Base-by-base conservation (phyloP, 192 early-diverging fungal species). In the Backusella parvicylindrica region DNA sequence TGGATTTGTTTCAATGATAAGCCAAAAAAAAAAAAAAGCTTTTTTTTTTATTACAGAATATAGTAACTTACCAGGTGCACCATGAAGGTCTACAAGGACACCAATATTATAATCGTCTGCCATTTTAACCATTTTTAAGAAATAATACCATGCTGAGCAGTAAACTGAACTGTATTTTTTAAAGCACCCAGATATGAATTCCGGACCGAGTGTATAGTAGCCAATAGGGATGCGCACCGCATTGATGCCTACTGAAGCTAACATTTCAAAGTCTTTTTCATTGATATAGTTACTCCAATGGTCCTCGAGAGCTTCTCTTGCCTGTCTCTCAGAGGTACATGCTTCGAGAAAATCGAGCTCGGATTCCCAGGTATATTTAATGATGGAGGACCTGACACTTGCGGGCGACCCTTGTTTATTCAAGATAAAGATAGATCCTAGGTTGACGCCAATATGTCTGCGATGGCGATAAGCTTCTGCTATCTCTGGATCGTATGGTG, bases 171-270 rank as follows among this genome's bases (percentile, higher is more conserved):
- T 41, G 31, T 37, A 77, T 6, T 43, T n/a, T 28, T 47, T 72
- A 30, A 67, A 90, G 87, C 88, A 1, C 74, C 74, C 70, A 68
- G 49, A n/a, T 36, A n/a, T 41, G 80, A 60, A 8, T 83, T 82
- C 12, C 75, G 84, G 37, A 91, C 75, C 49, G n/a, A 50, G 49
- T 16, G 88, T 90, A 88, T 88, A 92, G 80, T 89, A 90, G 31
- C 90, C 90, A 36, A 92, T 83, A 0, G 89, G 91, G 31, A 92
- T 85, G 18, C 90, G 86, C 12, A 92, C 72, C 13, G 86, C 84
- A 81, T 91, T 92, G 73, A 92, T 84, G 21, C 87, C 82, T 35
- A 83, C 47, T 0, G 75, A 56, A 12, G 84, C 75, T 26, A 91
- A 73, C 8, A 72, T 53, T 0, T 78, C 68, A 47, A 91, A 84